Evolutionary conservation across 2,329 filamentous ascomycete species (phyloP), one percentile per base, ranked within the genome.

Genomic region (Penicillium sp.): DNA sequence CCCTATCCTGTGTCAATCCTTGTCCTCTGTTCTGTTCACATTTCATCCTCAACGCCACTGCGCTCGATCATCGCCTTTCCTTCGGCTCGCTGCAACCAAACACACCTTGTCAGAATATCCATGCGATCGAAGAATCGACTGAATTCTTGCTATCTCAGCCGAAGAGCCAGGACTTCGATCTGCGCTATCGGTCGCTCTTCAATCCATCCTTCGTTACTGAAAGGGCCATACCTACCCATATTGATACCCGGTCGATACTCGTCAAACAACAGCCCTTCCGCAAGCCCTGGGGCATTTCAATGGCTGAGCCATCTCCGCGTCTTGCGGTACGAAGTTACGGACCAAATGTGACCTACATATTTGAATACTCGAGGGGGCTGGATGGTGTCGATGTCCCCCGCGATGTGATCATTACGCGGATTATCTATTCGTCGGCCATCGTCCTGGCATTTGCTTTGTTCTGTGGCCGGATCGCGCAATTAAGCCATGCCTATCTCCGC

Each of bases 401-500:
- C 30, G 67, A 70, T 58, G 53, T 59, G 33, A 53, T 70, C 7
- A 54, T 70, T 33, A 62, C 64, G 5, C 62, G 60, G n/a, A 58
- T 67, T 32, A 62, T 73, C 46, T 65, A 65, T 50, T 43, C 53
- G 4, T 65, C 65, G 5, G 43, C 68, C 20, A 53, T 61, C 8
- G 39, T 60, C 1, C 54, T 64, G 9, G 62, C 62, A 17, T 51
- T 71, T 19, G 45, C 59, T 16, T 49, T 74, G 20, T 61, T 72
- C 31, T 53, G 67, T 25, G 59, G 63, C 25, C 66, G 72, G 23
- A 46, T 71, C 15, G 59, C 60, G 14, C 69, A 73, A 43, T 61
- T 72, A 21, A 66, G 61, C 44, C 67, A 71, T 53, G 60, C 65
- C 14, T 68, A 72, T 44, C 58, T 73, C 27, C 68, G 72, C 13